phyloP scores from a whole-genome alignment of 1,284 basidiomycete species.

The Irpex sp. region DNA sequence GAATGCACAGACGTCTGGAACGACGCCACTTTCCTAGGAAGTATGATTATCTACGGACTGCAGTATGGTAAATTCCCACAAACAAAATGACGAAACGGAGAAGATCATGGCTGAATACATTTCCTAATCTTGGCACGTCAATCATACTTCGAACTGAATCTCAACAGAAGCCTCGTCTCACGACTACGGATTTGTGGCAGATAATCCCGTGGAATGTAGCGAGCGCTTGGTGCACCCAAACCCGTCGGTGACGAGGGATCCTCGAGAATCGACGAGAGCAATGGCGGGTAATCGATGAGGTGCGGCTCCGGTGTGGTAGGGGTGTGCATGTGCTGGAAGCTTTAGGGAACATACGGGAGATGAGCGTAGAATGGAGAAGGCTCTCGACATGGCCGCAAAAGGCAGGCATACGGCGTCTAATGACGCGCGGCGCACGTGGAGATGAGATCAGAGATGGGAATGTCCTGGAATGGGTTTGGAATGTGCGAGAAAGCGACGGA shows the following conservation, averaged over 20 bases:
- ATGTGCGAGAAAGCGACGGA: conserved; percentile 17
- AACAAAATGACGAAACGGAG: neutral
- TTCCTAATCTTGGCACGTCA: neutral
- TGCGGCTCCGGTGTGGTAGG: neutral
- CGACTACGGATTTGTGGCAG: neutral
- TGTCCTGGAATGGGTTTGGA: conserved; percentile 16
- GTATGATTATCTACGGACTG: neutral
- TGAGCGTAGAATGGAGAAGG: conserved; percentile 2
- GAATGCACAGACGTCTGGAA: too few species aligned
- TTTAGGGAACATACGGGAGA: neutral
- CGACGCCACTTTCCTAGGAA: too few species aligned
- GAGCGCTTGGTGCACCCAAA: neutral
- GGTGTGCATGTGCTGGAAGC: neutral
- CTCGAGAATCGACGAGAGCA: neutral
- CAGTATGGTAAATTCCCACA: neutral
- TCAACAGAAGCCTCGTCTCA: neutral
- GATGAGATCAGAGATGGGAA: conserved; percentile 8
- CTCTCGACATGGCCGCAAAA: neutral
- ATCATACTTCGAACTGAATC: neutral
- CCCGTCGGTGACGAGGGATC: neutral
- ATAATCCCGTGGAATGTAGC: neutral
- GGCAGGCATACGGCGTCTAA: conserved; percentile 3
- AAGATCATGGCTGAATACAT: neutral
- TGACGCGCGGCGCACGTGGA: conserved; percentile 3
- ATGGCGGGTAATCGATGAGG: neutral